Conservation (phyloP, 768 basidiomycete genomes). For the Lentinula detonsa region DNA sequence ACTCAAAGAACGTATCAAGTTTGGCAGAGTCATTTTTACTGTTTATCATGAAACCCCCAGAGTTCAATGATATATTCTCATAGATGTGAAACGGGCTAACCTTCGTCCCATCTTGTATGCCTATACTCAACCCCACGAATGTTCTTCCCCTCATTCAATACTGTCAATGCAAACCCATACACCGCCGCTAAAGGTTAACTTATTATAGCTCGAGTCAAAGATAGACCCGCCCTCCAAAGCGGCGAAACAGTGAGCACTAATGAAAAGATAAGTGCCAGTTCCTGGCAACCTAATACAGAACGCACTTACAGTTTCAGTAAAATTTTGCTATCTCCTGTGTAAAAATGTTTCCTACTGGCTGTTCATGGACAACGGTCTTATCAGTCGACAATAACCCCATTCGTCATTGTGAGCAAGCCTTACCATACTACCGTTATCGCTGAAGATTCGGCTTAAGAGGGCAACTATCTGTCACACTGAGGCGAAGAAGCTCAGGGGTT, state of each 20-base stretch:
- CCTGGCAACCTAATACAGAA: slow-evolving; percentile 30
- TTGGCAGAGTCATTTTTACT: too few species aligned
- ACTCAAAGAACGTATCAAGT: too few species aligned
- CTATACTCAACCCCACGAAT: slow-evolving; percentile 62
- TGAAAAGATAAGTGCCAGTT: slow-evolving; percentile 12
- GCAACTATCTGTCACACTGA: too few species aligned
- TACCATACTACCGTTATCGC: too few species aligned
- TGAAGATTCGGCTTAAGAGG: too few species aligned
- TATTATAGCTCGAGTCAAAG: slow-evolving; percentile 77
- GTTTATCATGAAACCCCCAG: too few species aligned
- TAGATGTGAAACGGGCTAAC: slow-evolving; percentile 26
- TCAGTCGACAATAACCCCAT: too few species aligned
- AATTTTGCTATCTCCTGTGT: neutral
- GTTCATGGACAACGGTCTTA: too few species aligned
- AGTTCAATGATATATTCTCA: too few species aligned
- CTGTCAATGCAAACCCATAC: slow-evolving; percentile 4
- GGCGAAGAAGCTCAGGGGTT: too few species aligned
- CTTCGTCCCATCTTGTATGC: slow-evolving; percentile 85
- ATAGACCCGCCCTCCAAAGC: slow-evolving; percentile 53
- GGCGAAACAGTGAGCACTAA: slow-evolving; percentile 65
- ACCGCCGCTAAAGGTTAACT: slow-evolving; percentile 37
- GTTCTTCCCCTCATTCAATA: slow-evolving; percentile 38
- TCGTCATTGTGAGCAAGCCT: too few species aligned
- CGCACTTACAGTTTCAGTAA: neutral
- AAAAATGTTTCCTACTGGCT: too few species aligned